phyloP scores from a whole-genome alignment of 352 stramenopile genomes.

The Phytophthora foliorum region DNA sequence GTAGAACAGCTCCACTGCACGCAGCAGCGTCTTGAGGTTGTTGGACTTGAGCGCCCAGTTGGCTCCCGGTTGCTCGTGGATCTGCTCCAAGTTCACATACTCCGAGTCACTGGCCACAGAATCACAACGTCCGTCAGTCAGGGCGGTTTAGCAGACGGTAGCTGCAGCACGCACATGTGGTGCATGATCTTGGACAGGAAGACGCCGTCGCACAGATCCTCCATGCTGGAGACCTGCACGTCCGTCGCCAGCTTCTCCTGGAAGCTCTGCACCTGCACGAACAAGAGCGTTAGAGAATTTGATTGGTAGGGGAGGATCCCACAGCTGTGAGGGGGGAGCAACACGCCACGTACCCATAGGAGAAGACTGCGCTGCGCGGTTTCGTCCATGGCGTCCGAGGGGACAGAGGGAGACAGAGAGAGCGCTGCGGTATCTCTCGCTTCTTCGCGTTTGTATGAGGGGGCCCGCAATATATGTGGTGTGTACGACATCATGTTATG shows the following conservation, averaged over 20 bases:
- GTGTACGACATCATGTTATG: background rate
- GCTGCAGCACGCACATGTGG: constrained; percentile 69
- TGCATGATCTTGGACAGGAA: constrained; percentile 89
- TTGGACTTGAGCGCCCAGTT: constrained; percentile 86
- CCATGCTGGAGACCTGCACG: constrained; percentile 47
- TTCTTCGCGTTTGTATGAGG: constrained; percentile 33
- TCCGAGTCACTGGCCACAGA: constrained; percentile 65
- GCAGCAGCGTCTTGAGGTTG: constrained; percentile 85
- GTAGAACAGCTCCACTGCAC: constrained; percentile 85
- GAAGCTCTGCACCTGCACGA: constrained; percentile 77
- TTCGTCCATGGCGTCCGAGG: constrained; percentile 62
- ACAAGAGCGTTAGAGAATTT: constrained; percentile 4
- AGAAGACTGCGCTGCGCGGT: constrained; percentile 79
- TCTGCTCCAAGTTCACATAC: constrained; percentile 82
- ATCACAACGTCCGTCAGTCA: constrained; percentile 12
- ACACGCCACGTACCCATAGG: constrained; percentile 63
- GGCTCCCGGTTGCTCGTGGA: constrained; percentile 61
- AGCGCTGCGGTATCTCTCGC: constrained; percentile 29
- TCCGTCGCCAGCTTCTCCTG: constrained; percentile 62
- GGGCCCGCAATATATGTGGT: background rate
- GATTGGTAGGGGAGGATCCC: too few relatives aligned
- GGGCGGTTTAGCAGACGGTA: background rate
- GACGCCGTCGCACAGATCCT: constrained; percentile 82
- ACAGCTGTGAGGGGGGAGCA: background rate
- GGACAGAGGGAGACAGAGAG: background rate